Base-by-base conservation (phyloP, 75 land plant genomes). In the Picea sitchensis region DNA sequence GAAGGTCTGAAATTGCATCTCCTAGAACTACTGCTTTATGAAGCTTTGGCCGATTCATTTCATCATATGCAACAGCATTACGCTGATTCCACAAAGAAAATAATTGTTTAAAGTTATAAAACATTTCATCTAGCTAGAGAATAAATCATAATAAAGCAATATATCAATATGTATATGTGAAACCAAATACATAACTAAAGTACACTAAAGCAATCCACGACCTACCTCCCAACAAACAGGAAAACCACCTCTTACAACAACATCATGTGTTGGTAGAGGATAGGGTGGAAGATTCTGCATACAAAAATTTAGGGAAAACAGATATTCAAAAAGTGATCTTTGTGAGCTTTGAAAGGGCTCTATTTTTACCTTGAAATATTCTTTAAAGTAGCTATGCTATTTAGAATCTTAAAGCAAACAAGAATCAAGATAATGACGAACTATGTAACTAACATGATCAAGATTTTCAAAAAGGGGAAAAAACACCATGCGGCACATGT, bases 181-280 rank as follows among this genome's bases (percentile, higher is more conserved):
- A 51, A 8, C 54, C 54, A 51, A 8, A 47, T 47, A 47, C 51
- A 47, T 47, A 47, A 47, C 51, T 6, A 47, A 47, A 47, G 6
- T 47, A 47, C 51, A 47, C 51, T 47, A 5, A 6, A 47, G 51
- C 7, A 62, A n/a, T 20, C n/a, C 65, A 62, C 18, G 12, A n/a
- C 65, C 8, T 83, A 96, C 99, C 94, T 94, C 95, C 91, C 92
- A 96, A 38, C 84, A 87, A 79, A 68, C 61, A 20, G 99, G 97
- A 76, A 88, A 73, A 56, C 93, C 86, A 81, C 92, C 91, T 79
- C 84, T 88, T 18, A 84, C 56, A 80, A 94, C 84, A 21, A 88
- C 93, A 58, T 91, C 90, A 88, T 96, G 99, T 0, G 97, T 91
- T 59, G 99, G 99, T 76, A 96, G 83, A 18, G 99, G 99, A 87